Evolutionary conservation across 345 rosid genomes (phyloP).

Genomic region (Eucalyptus cloeziana): DNA sequence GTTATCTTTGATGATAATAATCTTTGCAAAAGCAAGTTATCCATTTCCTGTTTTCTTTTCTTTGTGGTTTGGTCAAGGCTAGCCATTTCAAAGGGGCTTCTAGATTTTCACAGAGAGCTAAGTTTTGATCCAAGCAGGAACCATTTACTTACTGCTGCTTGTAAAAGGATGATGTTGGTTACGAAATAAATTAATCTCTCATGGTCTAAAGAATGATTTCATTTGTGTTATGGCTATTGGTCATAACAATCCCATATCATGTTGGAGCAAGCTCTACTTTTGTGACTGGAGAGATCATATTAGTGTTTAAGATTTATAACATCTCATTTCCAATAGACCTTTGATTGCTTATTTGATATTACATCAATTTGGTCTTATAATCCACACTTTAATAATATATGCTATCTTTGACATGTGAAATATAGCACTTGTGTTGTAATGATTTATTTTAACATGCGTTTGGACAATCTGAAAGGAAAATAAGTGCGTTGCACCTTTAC

Average conservation of each 20-base stretch:
- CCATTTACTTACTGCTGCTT: background rate
- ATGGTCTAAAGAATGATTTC: background rate
- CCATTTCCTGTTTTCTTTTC: background rate
- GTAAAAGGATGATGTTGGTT: background rate
- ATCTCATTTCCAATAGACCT: background rate
- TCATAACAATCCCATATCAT: background rate
- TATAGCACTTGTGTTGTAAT: background rate
- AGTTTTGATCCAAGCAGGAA: background rate
- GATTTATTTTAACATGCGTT: background rate
- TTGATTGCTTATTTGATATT: background rate
- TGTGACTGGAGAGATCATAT: background rate
- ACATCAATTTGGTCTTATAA: background rate
- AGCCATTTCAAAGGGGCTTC: background rate
- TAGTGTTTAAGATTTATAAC: background rate
- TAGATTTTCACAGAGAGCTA: background rate
- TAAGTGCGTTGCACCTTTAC: background rate
- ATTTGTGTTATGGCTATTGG: background rate
- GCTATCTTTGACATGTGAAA: background rate
- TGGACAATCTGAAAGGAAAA: background rate
- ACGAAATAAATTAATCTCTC: background rate
- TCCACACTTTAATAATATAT: background rate
- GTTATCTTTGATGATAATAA: background rate
- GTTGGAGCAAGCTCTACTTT: background rate
- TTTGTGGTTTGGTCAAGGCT: background rate
- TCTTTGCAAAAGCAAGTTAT: background rate